A percentile compares a stretch with the other conserved stretches of the same genome.
Conservation (phyloP, 2,329 filamentous ascomycete species). For the Pyricularia grisea region DNA sequence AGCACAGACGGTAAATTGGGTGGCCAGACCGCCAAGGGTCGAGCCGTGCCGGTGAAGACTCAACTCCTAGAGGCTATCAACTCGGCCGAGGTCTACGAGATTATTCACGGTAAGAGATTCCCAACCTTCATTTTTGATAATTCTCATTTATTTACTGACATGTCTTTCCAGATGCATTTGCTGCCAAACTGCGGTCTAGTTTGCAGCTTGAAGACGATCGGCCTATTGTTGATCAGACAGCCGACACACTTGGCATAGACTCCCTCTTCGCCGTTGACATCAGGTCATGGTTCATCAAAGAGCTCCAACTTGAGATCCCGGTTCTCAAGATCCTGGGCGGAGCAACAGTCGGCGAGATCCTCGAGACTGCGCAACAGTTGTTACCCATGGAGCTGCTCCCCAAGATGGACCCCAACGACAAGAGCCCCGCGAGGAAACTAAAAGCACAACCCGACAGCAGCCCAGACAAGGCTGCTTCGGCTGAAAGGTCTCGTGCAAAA, state of each 20-base stretch:
- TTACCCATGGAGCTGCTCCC: background rate
- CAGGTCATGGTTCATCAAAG: background rate
- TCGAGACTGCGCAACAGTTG: background rate
- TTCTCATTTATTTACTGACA: background rate
- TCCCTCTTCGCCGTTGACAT: slow-evolving; percentile 10
- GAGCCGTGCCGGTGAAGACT: background rate
- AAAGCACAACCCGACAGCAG: background rate
- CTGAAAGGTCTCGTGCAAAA: background rate
- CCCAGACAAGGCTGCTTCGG: background rate
- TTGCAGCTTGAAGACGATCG: background rate
- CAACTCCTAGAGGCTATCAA: slow-evolving; percentile 1
- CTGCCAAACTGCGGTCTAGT: background rate
- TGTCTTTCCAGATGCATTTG: background rate
- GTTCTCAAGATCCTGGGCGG: background rate
- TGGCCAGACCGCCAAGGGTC: background rate
- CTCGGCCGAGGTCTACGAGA: background rate
- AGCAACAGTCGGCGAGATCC: background rate
- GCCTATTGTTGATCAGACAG: background rate
- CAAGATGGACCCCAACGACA: background rate
- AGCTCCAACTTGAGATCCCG: background rate
- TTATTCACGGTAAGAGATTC: background rate
- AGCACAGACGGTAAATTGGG: background rate
- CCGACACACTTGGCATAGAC: slow-evolving; percentile 11
- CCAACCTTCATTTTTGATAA: background rate
- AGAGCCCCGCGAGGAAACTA: background rate